Conservation (phyloP, 495 filamentous ascomycete species). For the Aspergillus steynii region DNA sequence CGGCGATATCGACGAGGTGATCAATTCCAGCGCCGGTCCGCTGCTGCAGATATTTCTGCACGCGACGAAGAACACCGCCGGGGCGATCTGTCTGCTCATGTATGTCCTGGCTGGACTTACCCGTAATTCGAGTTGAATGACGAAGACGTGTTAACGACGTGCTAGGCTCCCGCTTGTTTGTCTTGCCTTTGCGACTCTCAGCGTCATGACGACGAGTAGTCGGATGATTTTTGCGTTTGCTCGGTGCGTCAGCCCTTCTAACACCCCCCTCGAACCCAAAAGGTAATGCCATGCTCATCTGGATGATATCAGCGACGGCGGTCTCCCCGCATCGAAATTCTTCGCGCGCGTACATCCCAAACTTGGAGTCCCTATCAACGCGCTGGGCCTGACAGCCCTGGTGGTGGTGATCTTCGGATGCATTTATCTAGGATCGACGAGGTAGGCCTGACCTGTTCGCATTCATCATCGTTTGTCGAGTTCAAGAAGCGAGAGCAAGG, state of each 20-base stretch:
- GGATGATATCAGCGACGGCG: conserved; percentile 53
- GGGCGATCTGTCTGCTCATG: conserved; percentile 65
- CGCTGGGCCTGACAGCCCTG: conserved; percentile 59
- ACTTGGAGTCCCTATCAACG: conserved; percentile 65
- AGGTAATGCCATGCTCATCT: neutral
- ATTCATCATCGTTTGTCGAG: no score
- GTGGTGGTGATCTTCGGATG: conserved; percentile 68
- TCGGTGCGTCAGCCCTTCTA: conserved; percentile 24
- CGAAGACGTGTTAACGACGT: neutral
- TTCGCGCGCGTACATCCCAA: conserved; percentile 62
- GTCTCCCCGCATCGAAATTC: conserved; percentile 62
- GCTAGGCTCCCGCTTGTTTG: conserved; percentile 62
- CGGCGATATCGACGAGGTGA: conserved; percentile 54
- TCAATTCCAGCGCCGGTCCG: conserved; percentile 59
- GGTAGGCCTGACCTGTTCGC: conserved; percentile 20
- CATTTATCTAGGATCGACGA: conserved; percentile 71
- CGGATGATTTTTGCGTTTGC: conserved; percentile 76
- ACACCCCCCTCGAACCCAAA: neutral
- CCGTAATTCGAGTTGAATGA: no score
- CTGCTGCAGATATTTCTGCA: conserved; percentile 68
- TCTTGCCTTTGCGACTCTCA: conserved; percentile 65
- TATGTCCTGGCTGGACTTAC: conserved; percentile 26
- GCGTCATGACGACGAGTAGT: conserved; percentile 70
- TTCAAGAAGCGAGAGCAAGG: no score
- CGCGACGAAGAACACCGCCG: conserved; percentile 61